Base-by-base conservation (phyloP, 768 basidiomycete species). In the Amanita pallidorosea region DNA sequence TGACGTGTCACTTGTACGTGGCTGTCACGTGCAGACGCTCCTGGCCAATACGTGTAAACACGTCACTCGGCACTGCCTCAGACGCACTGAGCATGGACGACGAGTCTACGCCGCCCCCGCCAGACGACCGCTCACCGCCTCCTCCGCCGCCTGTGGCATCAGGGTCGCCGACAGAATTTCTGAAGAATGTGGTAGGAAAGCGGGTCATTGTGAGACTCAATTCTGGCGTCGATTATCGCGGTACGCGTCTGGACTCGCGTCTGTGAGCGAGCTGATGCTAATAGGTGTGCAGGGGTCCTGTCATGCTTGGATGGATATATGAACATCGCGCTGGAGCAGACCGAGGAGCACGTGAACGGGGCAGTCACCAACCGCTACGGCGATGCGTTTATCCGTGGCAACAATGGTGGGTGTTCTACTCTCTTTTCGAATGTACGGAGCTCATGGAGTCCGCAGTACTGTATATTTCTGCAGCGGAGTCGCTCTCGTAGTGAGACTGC, bases 251-350 rank as follows among this genome's bases (percentile, higher is more conserved):
- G 49, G 29, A 37, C 36, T n/a, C 41, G 17, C 3, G 17, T 27
- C 31, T 27, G 15, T 33, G 45, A 22, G 45, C 27, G 27, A n/a
- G 45, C 37, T 52, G 51, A 46, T 34, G 20, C 37, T 11, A 23
- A 51, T 51, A 31, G 7, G 23, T 7, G 25, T 15, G 12, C 53
- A 98, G 95, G 95, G 17, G 75, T 93, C 3, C 70, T 99, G 12
- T 94, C 92, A 3, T 98, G 96, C 61, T 76, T 98, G 20, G 96
- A 98, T 66, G 94, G 94, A 0, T 98, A 96, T 67, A 98, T 99
- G 96, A 98, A 98, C 68, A 95, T 98, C 45, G 96, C 92, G 12
- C 69, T 98, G 33, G 96, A 99, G 67, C 89, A 96, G 65, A 96
- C 94, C 3, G 92, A 96, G 67, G 96, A 99, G 67, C 82, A 93